phyloP scores from a whole-genome alignment of 2,329 filamentous ascomycete species.

The Escovopsis sp. region DNA sequence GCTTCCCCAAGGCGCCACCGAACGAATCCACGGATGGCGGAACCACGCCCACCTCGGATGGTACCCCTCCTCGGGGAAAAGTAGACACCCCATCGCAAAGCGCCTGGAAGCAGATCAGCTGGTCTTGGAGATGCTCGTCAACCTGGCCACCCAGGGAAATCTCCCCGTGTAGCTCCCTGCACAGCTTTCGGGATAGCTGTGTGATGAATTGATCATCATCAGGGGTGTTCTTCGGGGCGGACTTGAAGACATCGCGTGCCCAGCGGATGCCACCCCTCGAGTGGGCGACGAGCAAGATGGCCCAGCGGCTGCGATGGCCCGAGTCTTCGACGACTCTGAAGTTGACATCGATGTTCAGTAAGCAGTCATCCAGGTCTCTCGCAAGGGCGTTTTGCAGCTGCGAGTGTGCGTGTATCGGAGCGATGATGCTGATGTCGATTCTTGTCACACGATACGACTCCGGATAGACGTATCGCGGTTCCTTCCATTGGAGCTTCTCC shows the following conservation, averaged over 20 bases:
- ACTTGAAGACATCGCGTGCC: conserved; percentile 31
- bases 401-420: conserved; percentile 29
- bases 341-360: conserved; percentile 27
- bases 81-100: conserved; percentile 37
- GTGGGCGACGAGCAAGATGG: conserved; percentile 41
- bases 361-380: conserved; percentile 24
- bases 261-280: conserved; percentile 30
- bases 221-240: conserved; percentile 26
- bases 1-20: conserved; percentile 15
- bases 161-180: conserved; percentile 30
- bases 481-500: conserved; percentile 24
- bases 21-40: conserved; percentile 7
- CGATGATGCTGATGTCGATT: conserved; percentile 37
- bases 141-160: conserved; percentile 30
- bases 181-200: conserved; percentile 30
- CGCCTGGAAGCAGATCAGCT: conserved; percentile 45
- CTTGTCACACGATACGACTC: conserved; percentile 22
- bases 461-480: conserved; percentile 10
- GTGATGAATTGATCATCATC: conserved; percentile 16
- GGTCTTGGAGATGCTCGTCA: conserved; percentile 46
- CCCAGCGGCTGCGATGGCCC: conserved; percentile 34
- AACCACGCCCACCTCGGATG: conserved; percentile 4
- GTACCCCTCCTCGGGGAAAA: conserved; percentile 21
- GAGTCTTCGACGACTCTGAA: conserved; percentile 38
- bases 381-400: conserved; percentile 26